A percentile compares a stretch with the other conserved stretches of the same genome.
Conservation (phyloP, 1,139 yeast species). For the Saccharomycopsis hybrid region DNA sequence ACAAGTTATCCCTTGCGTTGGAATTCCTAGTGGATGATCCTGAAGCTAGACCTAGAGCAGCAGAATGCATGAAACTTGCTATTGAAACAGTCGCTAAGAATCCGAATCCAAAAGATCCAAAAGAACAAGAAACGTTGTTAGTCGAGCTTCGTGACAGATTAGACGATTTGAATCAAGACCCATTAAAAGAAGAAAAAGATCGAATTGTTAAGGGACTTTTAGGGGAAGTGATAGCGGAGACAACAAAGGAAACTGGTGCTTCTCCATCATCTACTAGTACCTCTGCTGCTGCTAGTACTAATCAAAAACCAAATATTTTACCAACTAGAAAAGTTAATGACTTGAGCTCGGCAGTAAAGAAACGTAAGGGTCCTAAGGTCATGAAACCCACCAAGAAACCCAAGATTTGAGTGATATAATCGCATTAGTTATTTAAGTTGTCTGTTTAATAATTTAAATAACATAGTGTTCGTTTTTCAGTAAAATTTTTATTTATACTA, state of each 20-base stretch:
- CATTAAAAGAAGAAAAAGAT: constrained; percentile 48
- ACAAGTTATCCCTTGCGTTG: constrained; percentile 71
- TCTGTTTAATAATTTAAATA: too few relatives aligned
- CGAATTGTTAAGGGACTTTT: constrained; percentile 56
- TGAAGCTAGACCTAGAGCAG: constrained; percentile 44
- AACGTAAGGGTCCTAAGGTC: constrained; percentile 35
- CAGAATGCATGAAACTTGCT: constrained; percentile 53
- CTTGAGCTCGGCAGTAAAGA: constrained; percentile 48
- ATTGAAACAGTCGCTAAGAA: constrained; percentile 48
- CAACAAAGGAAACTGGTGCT: constrained; percentile 10
- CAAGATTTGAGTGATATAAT: too few relatives aligned
- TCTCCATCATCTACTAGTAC: too few relatives aligned
- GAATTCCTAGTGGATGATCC: constrained; percentile 61
- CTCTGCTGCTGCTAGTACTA: too few relatives aligned
- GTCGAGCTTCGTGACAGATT: constrained; percentile 32
- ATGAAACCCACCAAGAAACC: constrained; percentile 22
- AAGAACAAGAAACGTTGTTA: constrained; percentile 26
- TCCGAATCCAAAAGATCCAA: constrained; percentile 20
- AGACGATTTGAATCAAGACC: constrained; percentile 49
- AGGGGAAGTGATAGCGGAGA: constrained; percentile 40
- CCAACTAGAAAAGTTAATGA: constrained; percentile 45
- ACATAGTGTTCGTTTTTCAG: too few relatives aligned
- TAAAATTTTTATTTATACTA: too few relatives aligned
- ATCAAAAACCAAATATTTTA: too few relatives aligned
- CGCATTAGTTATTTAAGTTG: too few relatives aligned